phyloP scores from a whole-genome alignment of 148 eudicot genomes.

The Chenopodium quinoa region DNA sequence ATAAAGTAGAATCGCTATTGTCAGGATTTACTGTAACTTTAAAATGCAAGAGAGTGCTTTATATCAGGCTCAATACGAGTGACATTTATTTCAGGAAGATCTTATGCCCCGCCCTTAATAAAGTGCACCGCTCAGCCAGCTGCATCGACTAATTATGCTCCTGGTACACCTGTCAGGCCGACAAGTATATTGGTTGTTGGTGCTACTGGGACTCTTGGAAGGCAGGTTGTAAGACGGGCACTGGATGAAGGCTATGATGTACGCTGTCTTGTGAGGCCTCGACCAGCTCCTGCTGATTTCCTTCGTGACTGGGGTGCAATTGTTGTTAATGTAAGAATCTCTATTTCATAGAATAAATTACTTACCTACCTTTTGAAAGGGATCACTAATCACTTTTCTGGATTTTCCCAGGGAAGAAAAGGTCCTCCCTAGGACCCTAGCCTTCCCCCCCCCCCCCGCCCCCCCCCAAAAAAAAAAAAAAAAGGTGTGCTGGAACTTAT shows the following conservation, averaged over 20 bases:
- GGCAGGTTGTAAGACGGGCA: constrained; percentile 93
- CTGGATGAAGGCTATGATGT: constrained; percentile 98
- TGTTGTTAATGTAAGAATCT: constrained; percentile 74
- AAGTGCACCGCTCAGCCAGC: constrained; percentile 56
- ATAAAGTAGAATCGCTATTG: background rate
- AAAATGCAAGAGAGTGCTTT: background rate
- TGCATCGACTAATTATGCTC: constrained; percentile 70
- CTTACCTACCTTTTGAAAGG: background rate
- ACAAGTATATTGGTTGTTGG: constrained; percentile 96
- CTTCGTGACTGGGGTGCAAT: constrained; percentile 99
- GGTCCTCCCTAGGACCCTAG: background rate
- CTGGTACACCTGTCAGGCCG: constrained; percentile 91
- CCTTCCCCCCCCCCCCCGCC: background rate
- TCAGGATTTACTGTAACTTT: background rate
- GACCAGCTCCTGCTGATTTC: constrained; percentile 98
- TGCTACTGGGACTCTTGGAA: constrained; percentile 92
- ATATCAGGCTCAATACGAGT: background rate
- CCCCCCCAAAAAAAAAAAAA: background rate
- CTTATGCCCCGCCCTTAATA: constrained; percentile 37
- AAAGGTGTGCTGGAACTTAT: background rate
- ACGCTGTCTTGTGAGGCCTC: constrained; percentile 89
- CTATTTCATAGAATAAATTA: background rate
- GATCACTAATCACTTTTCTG: too few relatives aligned
- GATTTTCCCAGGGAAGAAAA: background rate
- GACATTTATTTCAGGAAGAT: constrained; percentile 35